A percentile compares a stretch with the other conserved stretches of the same genome.
phyloP scores from a whole-genome alignment of 179 eudicot genomes.

The Actinidia chinensis region DNA sequence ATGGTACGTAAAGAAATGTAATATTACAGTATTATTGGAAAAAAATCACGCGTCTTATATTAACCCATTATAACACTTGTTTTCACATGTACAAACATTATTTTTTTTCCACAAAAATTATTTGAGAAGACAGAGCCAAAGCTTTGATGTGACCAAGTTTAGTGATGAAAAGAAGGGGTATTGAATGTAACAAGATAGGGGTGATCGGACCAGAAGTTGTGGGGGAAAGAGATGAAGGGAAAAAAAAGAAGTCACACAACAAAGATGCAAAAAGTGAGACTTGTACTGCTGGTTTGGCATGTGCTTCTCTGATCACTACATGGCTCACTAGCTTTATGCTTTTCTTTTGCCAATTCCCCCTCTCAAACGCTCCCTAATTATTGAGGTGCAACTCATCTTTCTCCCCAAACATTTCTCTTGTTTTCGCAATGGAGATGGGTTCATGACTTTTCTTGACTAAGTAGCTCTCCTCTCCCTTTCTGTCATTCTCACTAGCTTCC shows the following conservation, averaged over 20 bases:
- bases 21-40: no score
- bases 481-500: conserved; percentile 10
- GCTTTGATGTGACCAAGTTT: conserved; percentile 27
- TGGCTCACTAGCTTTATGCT: conserved; percentile 32
- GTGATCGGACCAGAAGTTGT: conserved; percentile 33
- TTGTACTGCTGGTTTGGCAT: conserved; percentile 35
- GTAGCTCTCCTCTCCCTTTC: conserved; percentile 5
- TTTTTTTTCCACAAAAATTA: neutral
- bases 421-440: conserved; percentile 2
- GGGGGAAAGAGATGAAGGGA: conserved; percentile 13
- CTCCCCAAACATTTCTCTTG: conserved; percentile 15
- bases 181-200: conserved; percentile 31
- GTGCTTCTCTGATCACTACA: conserved; percentile 36
- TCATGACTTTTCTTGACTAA: conserved; percentile 10
- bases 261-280: conserved; percentile 14
- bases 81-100: neutral
- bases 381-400: conserved; percentile 16
- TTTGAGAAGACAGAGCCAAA: conserved; percentile 5
- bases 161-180: conserved; percentile 23
- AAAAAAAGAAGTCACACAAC: neutral
- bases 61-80: no score
- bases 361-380: neutral
- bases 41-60: no score
- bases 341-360: neutral
- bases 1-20: no score